Evolutionary conservation across 1,284 basidiomycete species (phyloP).

Genomic region (Sanghuangporus baumii): DNA sequence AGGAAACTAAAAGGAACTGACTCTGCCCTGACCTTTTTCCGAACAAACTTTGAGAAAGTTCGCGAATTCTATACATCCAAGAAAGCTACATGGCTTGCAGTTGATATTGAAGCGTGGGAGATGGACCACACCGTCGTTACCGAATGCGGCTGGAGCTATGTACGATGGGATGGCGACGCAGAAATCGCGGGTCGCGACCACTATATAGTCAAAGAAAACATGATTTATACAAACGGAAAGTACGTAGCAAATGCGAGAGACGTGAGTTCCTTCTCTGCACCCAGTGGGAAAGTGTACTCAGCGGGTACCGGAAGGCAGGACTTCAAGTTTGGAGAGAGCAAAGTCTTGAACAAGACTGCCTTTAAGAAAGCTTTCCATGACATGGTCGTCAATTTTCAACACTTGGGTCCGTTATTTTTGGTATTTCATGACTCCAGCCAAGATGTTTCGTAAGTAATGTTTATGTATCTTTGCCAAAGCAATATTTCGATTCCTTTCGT

Average conservation of each 20-base stretch:
- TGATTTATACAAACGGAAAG: conserved; percentile 47
- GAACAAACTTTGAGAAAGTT: conserved; percentile 59
- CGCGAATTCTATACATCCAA: conserved; percentile 57
- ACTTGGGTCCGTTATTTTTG: conserved; percentile 62
- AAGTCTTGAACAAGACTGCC: conserved; percentile 40
- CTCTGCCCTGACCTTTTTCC: conserved; percentile 43
- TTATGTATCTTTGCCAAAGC: background rate
- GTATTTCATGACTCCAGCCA: conserved; percentile 73
- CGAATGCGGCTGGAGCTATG: conserved; percentile 68
- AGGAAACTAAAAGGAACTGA: conserved; percentile 56
- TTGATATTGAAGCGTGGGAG: conserved; percentile 82
- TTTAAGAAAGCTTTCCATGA: conserved; percentile 50
- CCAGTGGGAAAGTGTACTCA: background rate
- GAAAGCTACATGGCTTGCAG: conserved; percentile 62
- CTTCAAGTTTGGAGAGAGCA: conserved; percentile 61
- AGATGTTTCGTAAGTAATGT: conserved; percentile 58
- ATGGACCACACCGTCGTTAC: conserved; percentile 62
- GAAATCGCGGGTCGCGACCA: conserved; percentile 49
- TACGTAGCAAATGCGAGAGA: conserved; percentile 60
- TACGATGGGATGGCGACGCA: conserved; percentile 49
- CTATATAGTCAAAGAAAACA: conserved; percentile 60
- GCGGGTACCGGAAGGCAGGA: conserved; percentile 32
- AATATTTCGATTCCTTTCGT: background rate
- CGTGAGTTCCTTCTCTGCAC: conserved; percentile 33
- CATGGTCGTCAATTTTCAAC: conserved; percentile 39